Evolutionary conservation across 352 stramenopile genomes (phyloP).

Genomic region (Thraustochytrium sp.): DNA sequence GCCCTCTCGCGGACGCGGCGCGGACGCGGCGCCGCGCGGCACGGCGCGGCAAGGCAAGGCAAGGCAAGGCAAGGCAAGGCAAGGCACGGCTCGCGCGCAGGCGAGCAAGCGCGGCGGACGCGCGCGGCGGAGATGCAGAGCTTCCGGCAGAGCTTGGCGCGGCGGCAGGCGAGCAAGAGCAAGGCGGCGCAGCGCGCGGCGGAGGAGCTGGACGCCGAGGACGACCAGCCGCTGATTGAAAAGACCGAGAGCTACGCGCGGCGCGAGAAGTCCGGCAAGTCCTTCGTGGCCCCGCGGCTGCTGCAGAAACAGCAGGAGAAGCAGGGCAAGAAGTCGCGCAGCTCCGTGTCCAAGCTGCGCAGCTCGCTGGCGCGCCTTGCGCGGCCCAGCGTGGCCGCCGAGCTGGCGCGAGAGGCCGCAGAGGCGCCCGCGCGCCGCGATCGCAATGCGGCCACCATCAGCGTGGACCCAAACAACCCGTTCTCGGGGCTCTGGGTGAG

Average conservation of each 20-base stretch:
- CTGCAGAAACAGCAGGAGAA: no score
- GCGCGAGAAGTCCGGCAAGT: neutral
- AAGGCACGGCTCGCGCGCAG: no score
- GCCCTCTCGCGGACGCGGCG: no score
- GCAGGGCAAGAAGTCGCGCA: neutral
- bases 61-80: no score
- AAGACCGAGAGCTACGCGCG: neutral
- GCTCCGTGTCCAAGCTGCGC: neutral
- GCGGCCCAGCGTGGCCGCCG: neutral
- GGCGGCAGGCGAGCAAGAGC: no score
- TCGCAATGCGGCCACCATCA: neutral
- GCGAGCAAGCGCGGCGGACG: no score
- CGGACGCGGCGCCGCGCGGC: no score
- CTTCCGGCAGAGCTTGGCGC: no score
- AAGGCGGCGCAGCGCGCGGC: no score
- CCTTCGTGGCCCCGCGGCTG: neutral
- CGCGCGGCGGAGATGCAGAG: no score
- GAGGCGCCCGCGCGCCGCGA: neutral
- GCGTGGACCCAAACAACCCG: neutral
- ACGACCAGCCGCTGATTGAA: neutral
- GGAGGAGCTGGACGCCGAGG: neutral
- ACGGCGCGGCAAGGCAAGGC: no score
- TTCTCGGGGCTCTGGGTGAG: constrained; percentile 4
- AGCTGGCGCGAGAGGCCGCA: neutral
- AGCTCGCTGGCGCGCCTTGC: neutral